A percentile compares a stretch with the other conserved stretches of the same genome.
Conservation (phyloP, 768 basidiomycete species). For the Tylopilus sp. region DNA sequence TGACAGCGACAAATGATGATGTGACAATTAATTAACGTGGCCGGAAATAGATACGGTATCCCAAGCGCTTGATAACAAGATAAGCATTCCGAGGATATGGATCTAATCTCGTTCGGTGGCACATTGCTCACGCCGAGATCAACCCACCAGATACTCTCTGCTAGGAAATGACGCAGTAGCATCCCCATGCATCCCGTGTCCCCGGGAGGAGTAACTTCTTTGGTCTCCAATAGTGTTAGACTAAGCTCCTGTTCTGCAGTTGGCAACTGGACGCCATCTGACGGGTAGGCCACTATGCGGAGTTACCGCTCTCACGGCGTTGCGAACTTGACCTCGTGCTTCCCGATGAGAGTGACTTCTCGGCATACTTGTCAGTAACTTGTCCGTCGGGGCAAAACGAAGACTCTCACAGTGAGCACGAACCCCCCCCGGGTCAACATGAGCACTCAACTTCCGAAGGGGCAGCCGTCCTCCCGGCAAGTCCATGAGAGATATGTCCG, state of each 20-base stretch:
- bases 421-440: slow-evolving; percentile 4
- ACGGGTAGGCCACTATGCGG: background rate
- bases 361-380: background rate
- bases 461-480: slow-evolving; percentile 3
- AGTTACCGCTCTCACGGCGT: slow-evolving; percentile 5
- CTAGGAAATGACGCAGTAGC: background rate
- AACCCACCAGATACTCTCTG: background rate
- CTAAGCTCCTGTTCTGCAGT: no score
- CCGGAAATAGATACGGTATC: background rate
- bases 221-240: no score
- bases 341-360: slow-evolving; percentile 5
- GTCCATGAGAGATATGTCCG: slow-evolving; percentile 20
- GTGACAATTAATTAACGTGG: background rate
- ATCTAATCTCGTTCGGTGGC: background rate
- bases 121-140: background rate
- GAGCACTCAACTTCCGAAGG: background rate
- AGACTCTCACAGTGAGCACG: slow-evolving; percentile 13
- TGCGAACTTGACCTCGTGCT: slow-evolving; percentile 12
- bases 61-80: background rate
- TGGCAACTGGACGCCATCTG: background rate
- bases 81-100: background rate
- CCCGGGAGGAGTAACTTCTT: no score
- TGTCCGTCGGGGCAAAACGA: background rate
- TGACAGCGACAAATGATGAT: background rate
- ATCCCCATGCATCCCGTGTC: background rate